Conservation (phyloP, 2,329 filamentous ascomycete genomes). For the Ophiocordyceps sinensis region DNA sequence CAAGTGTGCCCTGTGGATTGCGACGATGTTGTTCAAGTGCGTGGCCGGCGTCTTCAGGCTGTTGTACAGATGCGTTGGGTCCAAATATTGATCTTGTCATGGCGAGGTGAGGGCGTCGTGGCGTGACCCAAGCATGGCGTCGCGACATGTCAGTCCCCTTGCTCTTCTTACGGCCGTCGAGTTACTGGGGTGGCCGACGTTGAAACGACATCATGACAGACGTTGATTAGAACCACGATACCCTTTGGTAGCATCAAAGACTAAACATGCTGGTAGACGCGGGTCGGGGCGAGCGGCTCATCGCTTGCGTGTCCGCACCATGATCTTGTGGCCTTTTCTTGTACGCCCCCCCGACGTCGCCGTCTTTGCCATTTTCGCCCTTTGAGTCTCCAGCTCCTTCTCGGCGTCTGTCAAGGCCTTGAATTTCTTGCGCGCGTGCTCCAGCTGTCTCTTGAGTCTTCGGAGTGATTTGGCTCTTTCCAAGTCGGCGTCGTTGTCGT, state of each 20-base stretch:
- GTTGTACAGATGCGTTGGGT: slow-evolving; percentile 34
- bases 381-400: slow-evolving; percentile 40
- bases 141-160: too few relatives aligned
- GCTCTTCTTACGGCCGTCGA: too few relatives aligned
- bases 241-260: background rate
- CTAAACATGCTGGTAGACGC: background rate
- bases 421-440: slow-evolving; percentile 37
- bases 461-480: slow-evolving; percentile 27
- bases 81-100: slow-evolving; percentile 19
- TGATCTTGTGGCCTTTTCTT: slow-evolving; percentile 46
- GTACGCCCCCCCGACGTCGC: slow-evolving; percentile 44
- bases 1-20: slow-evolving; percentile 43
- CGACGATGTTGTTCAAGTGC: slow-evolving; percentile 41
- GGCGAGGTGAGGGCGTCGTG: background rate
- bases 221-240: background rate
- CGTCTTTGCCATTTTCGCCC: slow-evolving; percentile 51
- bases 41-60: slow-evolving; percentile 33
- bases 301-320: slow-evolving; percentile 47
- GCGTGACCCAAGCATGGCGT: too few relatives aligned
- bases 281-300: slow-evolving; percentile 14
- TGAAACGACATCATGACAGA: background rate
- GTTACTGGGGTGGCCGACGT: background rate
- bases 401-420: slow-evolving; percentile 40
- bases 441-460: slow-evolving; percentile 33
- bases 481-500: slow-evolving; percentile 15